Evolutionary conservation across 345 rosid genomes (phyloP).

Genomic region (Ricinus communis): DNA sequence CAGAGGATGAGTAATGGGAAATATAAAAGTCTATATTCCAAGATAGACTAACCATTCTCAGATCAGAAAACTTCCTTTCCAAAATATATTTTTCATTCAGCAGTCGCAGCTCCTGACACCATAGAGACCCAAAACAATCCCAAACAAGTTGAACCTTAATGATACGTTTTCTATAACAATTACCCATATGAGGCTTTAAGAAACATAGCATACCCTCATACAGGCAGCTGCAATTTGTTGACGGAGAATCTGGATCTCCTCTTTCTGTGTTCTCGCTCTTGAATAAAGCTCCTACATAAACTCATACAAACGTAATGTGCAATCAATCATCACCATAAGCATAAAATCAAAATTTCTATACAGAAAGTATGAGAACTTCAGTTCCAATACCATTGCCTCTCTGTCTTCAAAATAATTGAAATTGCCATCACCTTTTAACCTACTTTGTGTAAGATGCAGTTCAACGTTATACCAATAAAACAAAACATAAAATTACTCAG

Average conservation of each 20-base stretch:
- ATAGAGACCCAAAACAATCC: conserved; percentile 16
- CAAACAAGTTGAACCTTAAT: conserved; percentile 12
- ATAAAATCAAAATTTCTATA: conserved; percentile 9
- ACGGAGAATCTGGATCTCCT: conserved; percentile 77
- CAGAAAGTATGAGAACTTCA: conserved; percentile 16
- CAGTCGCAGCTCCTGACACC: conserved; percentile 77
- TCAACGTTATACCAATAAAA: conserved; percentile 41
- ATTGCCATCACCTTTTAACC: conserved; percentile 39
- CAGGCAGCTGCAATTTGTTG: conserved; percentile 71
- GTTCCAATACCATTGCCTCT: conserved; percentile 63
- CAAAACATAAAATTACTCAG: conserved; percentile 20
- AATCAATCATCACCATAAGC: conserved; percentile 15
- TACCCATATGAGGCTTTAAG: not conserved
- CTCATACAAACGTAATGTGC: conserved; percentile 21
- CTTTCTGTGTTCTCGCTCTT: conserved; percentile 58
- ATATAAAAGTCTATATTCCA: not conserved
- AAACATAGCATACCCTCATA: conserved; percentile 52
- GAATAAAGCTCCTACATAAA: conserved; percentile 58
- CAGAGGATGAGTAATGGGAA: not conserved
- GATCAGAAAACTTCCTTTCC: conserved; percentile 89
- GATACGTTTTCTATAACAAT: not conserved
- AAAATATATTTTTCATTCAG: conserved; percentile 68
- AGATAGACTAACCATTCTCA: conserved; percentile 71
- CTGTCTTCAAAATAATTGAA: conserved; percentile 44
- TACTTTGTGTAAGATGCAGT: conserved; percentile 38